Evolutionary conservation across 2,329 filamentous ascomycete species (phyloP), one percentile per base, ranked within the genome.

Genomic region (Monosporascus sp.): DNA sequence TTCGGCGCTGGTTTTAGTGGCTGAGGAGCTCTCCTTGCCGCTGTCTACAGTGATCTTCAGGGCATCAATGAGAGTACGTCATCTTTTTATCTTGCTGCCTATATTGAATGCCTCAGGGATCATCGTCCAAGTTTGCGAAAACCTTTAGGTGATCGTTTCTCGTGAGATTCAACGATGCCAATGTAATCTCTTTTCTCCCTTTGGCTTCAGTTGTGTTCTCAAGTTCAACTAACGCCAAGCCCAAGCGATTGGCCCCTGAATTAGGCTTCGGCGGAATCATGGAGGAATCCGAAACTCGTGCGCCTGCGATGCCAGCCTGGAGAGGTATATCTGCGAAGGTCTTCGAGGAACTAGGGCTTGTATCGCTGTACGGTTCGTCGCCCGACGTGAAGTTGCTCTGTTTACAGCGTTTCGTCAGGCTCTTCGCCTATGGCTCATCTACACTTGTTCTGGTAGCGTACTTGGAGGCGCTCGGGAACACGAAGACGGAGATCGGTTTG

Each of bases 351-450:
- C 60, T 76, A n/a, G 78, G 78, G 49, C 60, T 81, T 18, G 57
- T 68, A 15, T 71, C 77, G 7, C 63, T 81, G 28, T 63, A 70
- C 58, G 51, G 58, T 26, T 74, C 77, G 1, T 58, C 69, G 5
- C 63, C 62, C 47, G 81, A 86, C 63, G 73, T 78, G 55, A 82
- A 84, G 60, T 68, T 86, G 2, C 76, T 86, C 20, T 81, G 78
- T 56, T 55, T 76, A 5, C 79, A 82, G 59, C 79, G 84, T 28
- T 83, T 84, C 63, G 73, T 85, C 5, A 80, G 85, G 3, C 76
- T 86, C 49, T 81, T 84, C 56, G 85, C 82, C 6, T 87, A 86
- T 61, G 84, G 84, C 50, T 71, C 73, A 6, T 80, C 79, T 7
- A 81, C 78, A 0, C 74, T 85, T 4, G 75, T 85, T 52, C 74